These are phyloP conservation scores for Lasiosphaeriaceae sp. DNA, from an alignment of 495 filamentous ascomycete genomes.

Conservation along the genomic window DNA sequence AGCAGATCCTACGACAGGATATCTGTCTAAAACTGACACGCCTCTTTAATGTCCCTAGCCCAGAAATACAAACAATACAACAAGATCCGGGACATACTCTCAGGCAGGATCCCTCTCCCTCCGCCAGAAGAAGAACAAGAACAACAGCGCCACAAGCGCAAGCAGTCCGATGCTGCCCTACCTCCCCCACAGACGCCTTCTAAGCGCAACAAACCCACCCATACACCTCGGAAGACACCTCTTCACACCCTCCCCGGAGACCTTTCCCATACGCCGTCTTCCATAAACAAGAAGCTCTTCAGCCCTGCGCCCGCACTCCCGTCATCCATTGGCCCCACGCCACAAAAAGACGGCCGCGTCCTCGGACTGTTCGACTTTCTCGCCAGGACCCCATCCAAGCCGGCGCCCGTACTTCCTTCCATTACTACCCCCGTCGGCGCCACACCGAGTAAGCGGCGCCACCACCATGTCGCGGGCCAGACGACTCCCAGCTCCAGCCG, in stretches of 20 bases:
- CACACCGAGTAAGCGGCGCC: conserved; percentile 28
- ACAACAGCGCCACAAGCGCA: conserved; percentile 33
- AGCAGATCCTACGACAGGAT: background rate
- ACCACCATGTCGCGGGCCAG: conserved; percentile 17
- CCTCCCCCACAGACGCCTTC: conserved; percentile 37
- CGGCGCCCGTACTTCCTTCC: background rate
- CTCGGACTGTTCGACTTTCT: conserved; percentile 91
- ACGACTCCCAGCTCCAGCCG: background rate
- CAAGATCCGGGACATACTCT: conserved; percentile 59
- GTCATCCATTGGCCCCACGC: conserved; percentile 73
- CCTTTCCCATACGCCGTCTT: conserved; percentile 48
- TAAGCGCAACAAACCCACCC: background rate
- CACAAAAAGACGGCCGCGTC: conserved; percentile 81
- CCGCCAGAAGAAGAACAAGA: conserved; percentile 34
- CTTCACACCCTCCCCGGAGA: conserved; percentile 9
- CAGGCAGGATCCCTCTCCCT: conserved; percentile 38
- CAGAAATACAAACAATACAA: conserved; percentile 90
- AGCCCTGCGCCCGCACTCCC: conserved; percentile 48
- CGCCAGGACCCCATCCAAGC: conserved; percentile 44
- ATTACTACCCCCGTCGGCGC: conserved; percentile 32
- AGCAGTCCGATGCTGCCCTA: conserved; percentile 29
- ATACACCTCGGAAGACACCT: conserved; percentile 40
- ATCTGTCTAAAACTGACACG: background rate
- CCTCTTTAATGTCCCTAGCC: conserved; percentile 45
- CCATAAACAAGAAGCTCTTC: conserved; percentile 51